Percentiles rank a stretch among this genome's conserved stretches.
phyloP scores from a whole-genome alignment of 202 grass and related monocot species.

The Zizania palustris region DNA sequence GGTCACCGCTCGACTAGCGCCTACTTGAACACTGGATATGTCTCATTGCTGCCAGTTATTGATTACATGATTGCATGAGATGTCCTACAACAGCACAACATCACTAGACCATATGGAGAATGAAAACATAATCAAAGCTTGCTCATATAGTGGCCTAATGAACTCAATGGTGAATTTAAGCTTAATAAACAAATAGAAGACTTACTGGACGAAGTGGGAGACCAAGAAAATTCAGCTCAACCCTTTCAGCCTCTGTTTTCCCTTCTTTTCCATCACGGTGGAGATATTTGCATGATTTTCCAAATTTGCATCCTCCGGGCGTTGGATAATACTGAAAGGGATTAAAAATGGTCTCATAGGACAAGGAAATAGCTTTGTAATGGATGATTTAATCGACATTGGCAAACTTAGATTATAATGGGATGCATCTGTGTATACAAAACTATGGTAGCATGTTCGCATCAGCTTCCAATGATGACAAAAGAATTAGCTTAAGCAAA shows the following conservation, averaged over 20 bases:
- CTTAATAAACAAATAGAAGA: constrained; percentile 35
- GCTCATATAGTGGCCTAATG: constrained; percentile 5
- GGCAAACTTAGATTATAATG: background rate
- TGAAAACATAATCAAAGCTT: constrained; percentile 13
- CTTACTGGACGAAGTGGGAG: constrained; percentile 96
- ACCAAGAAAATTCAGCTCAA: constrained; percentile 87
- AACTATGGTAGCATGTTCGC: too few relatives aligned
- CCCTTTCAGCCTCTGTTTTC: constrained; percentile 60
- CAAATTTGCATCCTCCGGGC: constrained; percentile 88
- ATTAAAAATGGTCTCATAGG: constrained; percentile 23
- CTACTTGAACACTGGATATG: too few relatives aligned
- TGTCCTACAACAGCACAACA: background rate
- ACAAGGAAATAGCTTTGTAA: background rate
- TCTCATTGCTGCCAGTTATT: background rate
- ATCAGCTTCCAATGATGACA: background rate
- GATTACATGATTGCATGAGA: background rate
- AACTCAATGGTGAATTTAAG: constrained; percentile 25
- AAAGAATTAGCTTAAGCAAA: constrained; percentile 20
- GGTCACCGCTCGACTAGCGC: too few relatives aligned
- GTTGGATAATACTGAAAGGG: constrained; percentile 72
- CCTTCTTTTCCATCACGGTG: constrained; percentile 59
- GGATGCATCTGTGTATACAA: too few relatives aligned
- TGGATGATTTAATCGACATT: background rate
- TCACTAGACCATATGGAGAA: constrained; percentile 12
- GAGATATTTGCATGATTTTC: constrained; percentile 74